Base-by-base conservation (phyloP, 2,329 filamentous ascomycete genomes). In the Clathrospora elynae region DNA sequence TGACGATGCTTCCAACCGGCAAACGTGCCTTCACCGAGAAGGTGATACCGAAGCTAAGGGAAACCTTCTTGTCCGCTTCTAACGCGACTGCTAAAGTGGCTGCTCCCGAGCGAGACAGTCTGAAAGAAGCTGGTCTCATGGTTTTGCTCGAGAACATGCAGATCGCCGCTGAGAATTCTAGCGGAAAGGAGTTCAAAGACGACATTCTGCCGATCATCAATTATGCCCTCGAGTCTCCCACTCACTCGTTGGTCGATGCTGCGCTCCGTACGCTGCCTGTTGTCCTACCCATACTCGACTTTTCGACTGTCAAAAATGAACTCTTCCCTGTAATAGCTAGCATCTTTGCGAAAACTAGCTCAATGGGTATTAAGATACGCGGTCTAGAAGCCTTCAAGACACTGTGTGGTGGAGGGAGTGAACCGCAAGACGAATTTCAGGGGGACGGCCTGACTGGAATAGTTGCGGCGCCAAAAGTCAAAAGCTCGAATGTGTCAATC, bases 241-340 rank as follows among this genome's bases (percentile, higher is more conserved):
- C 91, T 0, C 93, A 95, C 56, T 86, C 87, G 1, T 78, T 99
- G 11, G 87, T 96, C 0, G 93, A 97, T 71, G 87, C 88, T 3
- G 86, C 90, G 2, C 76, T 99, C 10, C 82, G 86, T 35, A 88
- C 86, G 18, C 73, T 99, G 4, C 86, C 90, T 2, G 78, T 83
- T 1, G 82, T 96, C n/a, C 74, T 97, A 4, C 89, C 90, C 0
- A 83, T 93, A 2, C 82, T 99, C 6, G 93, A 99, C 71, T 97
- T 96, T 57, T 95, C 87, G 55, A 97, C 92, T 0, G 91, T 96
- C 61, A 99, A 97, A 71, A 93, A 95, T 59, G 92, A 97, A 51
- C 79, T 99, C 1, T 99, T 99, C 68, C 93, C 93, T 0, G 85
- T 95, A 1, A 88, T 99, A 51, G 89, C 92, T 1, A 75, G 80